Base-by-base conservation (phyloP, 352 stramenopile genomes). In the Globisporangium abappressorium region DNA sequence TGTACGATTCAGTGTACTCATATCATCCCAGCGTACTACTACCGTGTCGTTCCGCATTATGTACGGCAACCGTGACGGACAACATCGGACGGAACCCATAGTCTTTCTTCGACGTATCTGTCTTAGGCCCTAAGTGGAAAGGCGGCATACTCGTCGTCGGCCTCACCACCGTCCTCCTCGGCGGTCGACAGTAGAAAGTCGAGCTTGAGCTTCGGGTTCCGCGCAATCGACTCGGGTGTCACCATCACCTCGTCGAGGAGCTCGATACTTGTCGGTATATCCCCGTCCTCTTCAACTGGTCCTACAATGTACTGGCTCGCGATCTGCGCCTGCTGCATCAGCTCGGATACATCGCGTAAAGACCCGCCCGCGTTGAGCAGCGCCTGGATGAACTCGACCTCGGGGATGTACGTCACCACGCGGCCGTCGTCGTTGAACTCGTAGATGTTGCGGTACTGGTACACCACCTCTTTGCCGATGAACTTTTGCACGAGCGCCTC, bases 401-500 rank as follows among this genome's bases (percentile, higher is more conserved):
- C 56, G 4, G 68, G 69, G 46, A 75, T 65, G 56, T 72, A 79
- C 22, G 28, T 63, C 26, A 58, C 47, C 34, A 75, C 67, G 43
- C 69, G 68, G 46, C 72, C 72, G 34, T 76, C 70, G 2, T 64
- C 56, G 46, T 56, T 61, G 66, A 77, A 79, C 43, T 72, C 72
- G 36, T 76, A 77, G 28, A 71, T 62, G 47, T 77, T 76, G 6
- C 43, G 63, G 14, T 62, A 60, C 3, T 47, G 49, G 59, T 75
- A 75, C 46, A 64, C 56, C 15, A 81, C 49, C 15, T 77, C 69
- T 15, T 64, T 67, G 2, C 74, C 74, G 14, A 81, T 73, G 47
- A 81, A 65, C 59, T 65, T 68, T 53, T 81, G 69, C 47, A 81
- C 69, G 2, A 81, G 65, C 53, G 28, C 46, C 43, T 76, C 65